Conservation (phyloP, 495 filamentous ascomycete genomes). For the Antarctomyces pellizariae region DNA sequence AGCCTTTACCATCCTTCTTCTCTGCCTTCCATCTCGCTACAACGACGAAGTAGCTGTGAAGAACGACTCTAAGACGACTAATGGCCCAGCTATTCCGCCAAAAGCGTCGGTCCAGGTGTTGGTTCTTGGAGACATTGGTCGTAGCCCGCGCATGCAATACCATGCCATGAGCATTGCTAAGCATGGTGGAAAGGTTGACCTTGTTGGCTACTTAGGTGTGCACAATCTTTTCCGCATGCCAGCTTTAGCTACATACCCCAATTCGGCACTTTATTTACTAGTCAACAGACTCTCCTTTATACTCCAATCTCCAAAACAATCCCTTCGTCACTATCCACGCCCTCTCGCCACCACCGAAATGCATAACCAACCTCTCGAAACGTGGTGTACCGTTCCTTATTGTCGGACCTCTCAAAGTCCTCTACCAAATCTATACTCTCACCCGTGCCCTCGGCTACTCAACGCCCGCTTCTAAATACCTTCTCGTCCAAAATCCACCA, state of each 20-base stretch:
- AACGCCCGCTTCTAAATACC: slow-evolving; percentile 48
- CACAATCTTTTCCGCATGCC: not conserved
- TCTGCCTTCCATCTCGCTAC: slow-evolving; percentile 10
- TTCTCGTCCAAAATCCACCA: slow-evolving; percentile 70
- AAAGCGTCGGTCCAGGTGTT: slow-evolving; percentile 46
- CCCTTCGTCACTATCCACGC: slow-evolving; percentile 31
- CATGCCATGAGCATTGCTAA: slow-evolving; percentile 84
- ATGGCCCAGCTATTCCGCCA: slow-evolving; percentile 2
- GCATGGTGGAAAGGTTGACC: slow-evolving; percentile 53
- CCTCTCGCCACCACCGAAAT: slow-evolving; percentile 34
- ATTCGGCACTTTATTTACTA: slow-evolving; percentile 2
- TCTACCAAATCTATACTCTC: slow-evolving; percentile 53
- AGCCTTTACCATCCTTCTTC: slow-evolving; percentile 8
- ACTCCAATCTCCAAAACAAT: slow-evolving; percentile 47
- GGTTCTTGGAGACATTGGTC: slow-evolving; percentile 94
- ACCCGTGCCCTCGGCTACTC: slow-evolving; percentile 47
- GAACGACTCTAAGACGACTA: slow-evolving; percentile 6
- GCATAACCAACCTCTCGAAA: slow-evolving; percentile 31
- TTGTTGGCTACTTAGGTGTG: slow-evolving; percentile 72
- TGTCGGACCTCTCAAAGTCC: slow-evolving; percentile 62
- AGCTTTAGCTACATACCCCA: slow-evolving; percentile 1
- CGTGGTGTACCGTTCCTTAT: slow-evolving; percentile 58
- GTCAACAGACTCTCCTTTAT: slow-evolving; percentile 21
- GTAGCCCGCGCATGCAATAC: slow-evolving; percentile 96
- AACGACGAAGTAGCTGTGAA: too few species aligned